Evolutionary conservation across 2,329 filamentous ascomycete species (phyloP).

Genomic region (Talaromyces pinophilus): DNA sequence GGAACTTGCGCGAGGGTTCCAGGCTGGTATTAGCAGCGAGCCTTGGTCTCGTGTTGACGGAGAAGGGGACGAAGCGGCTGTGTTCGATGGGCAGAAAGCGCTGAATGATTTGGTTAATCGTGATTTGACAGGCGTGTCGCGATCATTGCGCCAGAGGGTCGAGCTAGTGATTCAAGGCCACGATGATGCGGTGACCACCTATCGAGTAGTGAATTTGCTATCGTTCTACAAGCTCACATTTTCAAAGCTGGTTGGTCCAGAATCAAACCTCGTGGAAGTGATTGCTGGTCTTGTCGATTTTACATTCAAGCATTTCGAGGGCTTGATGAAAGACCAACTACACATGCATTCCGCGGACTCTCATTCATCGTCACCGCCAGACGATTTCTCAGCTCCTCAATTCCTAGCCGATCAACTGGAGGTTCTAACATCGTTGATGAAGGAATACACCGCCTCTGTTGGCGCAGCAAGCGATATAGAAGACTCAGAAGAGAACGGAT

Average conservation of each 20-base stretch:
- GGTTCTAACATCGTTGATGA: slow-evolving; percentile 75
- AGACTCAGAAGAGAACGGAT: slow-evolving; percentile 64
- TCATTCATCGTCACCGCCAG: slow-evolving; percentile 68
- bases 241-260: slow-evolving; percentile 69
- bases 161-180: slow-evolving; percentile 92
- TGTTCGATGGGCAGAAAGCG: slow-evolving; percentile 78
- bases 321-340: slow-evolving; percentile 72
- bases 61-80: slow-evolving; percentile 49
- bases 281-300: slow-evolving; percentile 71
- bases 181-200: slow-evolving; percentile 83
- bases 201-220: slow-evolving; percentile 85
- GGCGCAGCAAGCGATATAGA: slow-evolving; percentile 47
- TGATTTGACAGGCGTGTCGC: slow-evolving; percentile 76
- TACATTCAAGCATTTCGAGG: slow-evolving; percentile 78
- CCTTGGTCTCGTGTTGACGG: slow-evolving; percentile 73
- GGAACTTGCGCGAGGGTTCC: slow-evolving; percentile 79
- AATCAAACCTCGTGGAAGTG: slow-evolving; percentile 69
- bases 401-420: slow-evolving; percentile 81
- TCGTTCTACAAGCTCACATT: slow-evolving; percentile 89
- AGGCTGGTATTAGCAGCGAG: slow-evolving; percentile 77
- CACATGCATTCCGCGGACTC: slow-evolving; percentile 68
- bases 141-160: slow-evolving; percentile 82
- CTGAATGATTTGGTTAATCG: slow-evolving; percentile 84
- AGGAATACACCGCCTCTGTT: slow-evolving; percentile 81
- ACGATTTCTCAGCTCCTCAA: slow-evolving; percentile 74